Percentiles rank a stretch among this genome's conserved stretches.
phyloP scores from a whole-genome alignment of 169 alveolate genomes.

The Plasmodium knowlesi region DNA sequence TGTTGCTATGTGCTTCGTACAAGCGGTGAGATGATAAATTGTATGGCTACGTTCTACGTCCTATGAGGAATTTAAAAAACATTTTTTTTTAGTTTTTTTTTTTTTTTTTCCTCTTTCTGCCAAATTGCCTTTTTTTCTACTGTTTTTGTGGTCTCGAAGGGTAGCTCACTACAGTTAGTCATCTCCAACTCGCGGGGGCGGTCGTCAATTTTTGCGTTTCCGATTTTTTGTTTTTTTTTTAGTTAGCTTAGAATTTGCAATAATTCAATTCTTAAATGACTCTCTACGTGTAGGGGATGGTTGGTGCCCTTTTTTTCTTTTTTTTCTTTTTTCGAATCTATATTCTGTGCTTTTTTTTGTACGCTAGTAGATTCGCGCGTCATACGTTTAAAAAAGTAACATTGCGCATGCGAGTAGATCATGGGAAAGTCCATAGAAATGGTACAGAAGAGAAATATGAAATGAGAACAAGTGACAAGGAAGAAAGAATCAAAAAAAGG shows the following conservation, averaged over 20 bases:
- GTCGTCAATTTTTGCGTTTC: not conserved
- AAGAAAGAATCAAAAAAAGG: not conserved
- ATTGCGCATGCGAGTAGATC: not conserved
- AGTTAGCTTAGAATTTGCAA: not conserved
- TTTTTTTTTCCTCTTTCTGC: not conserved
- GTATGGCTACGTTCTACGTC: not conserved
- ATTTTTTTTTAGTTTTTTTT: not conserved
- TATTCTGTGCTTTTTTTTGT: not conserved
- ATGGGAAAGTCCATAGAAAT: not conserved
- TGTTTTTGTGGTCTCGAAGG: not conserved
- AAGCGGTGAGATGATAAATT: not conserved
- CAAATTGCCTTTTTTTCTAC: not conserved
- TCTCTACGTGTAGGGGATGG: not conserved
- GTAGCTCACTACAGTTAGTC: not conserved
- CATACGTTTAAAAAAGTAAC: not conserved
- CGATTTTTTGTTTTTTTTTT: not conserved
- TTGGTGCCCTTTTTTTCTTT: not conserved
- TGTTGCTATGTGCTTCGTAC: not conserved
- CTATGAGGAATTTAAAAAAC: not conserved
- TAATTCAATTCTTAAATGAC: not conserved
- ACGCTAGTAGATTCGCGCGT: not conserved
- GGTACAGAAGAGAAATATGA: not conserved
- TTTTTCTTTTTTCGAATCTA: not conserved
- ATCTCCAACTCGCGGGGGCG: not conserved
- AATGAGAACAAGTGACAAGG: not conserved